Conservation (phyloP, 148 eudicot species). For the Nepenthes mirabilis region DNA sequence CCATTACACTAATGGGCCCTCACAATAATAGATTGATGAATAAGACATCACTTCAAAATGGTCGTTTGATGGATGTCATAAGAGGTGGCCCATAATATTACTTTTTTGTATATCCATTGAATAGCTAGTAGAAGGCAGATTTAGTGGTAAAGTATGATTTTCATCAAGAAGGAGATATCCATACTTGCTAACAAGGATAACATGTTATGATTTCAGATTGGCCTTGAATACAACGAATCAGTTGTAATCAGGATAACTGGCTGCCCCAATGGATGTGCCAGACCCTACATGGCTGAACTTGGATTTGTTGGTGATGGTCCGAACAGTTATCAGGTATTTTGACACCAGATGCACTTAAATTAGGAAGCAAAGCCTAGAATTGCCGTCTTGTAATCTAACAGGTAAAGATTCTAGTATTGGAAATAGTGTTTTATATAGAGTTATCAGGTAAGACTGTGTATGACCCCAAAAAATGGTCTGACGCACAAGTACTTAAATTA, state of each 20-base stretch:
- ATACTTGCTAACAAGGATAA: conserved; percentile 4
- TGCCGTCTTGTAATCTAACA: too few species aligned
- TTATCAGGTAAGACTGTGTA: too few species aligned
- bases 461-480: too few species aligned
- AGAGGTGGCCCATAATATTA: too few species aligned
- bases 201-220: conserved; percentile 46
- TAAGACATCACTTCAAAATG: too few species aligned
- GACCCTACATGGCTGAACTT: conserved; percentile 99
- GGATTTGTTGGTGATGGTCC: conserved; percentile 99
- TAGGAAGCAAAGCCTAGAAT: not conserved
- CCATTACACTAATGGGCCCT: too few species aligned
- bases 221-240: conserved; percentile 68
- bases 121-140: not conserved
- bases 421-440: too few species aligned
- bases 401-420: too few species aligned
- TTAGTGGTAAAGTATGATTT: not conserved
- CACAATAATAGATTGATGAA: too few species aligned
- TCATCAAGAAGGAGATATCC: not conserved
- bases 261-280: conserved; percentile 96
- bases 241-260: conserved; percentile 86
- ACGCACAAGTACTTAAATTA: too few species aligned
- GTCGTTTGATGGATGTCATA: too few species aligned
- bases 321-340: conserved; percentile 82
- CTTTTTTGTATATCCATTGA: too few species aligned
- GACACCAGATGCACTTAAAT: not conserved